Base-by-base conservation (phyloP, 352 stramenopile genomes). In the Phytopythium boreale region DNA sequence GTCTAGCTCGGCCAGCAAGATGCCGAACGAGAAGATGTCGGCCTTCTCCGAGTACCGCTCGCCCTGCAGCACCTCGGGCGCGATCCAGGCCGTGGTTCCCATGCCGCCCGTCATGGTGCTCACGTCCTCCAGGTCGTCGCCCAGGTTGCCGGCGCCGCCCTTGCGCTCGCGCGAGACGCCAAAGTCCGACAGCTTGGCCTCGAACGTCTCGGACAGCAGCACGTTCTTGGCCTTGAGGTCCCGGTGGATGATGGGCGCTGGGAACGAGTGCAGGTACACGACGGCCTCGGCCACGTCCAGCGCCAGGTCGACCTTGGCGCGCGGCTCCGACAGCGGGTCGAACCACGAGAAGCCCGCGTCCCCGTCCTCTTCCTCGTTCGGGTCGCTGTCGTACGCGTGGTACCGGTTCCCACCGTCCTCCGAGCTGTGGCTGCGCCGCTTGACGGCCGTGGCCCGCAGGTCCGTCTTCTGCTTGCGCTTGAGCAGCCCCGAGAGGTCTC, bases 11-110 rank as follows among this genome's bases (percentile, higher is more conserved):
- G 74, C 75, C 17, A 88, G 62, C 53, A 88, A 68, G 14, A 91
- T 78, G 20, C 84, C 85, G 62, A 90, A 84, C 15, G 78, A 87
- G 69, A 90, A 94, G 22, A 94, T 76, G 56, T 94, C 85, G 2
- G 82, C 77, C 62, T 85, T 85, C 63, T 89, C 76, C 17, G 75
- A 87, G 68, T 87, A 93, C 6, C 76, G 66, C 46, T 89, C 68
- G 26, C 79, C 79, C 20, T 72, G 60, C 31, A 94, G 58, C 22
- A 93, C 79, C 68, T 94, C 85, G 1, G 85, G 85, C 2, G 84
- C 84, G 59, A 74, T 89, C 82, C 82, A 91, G 17, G 87, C 64
- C 31, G 88, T 89, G 7, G 82, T 91, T 7, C 82, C 82, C 49
- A 79, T 79, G 41, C 85, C 77, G 1, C 76, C 75, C n/a, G 78